Base-by-base conservation (phyloP, 805 yeast genomes). In the Saturnispora besseyi region DNA sequence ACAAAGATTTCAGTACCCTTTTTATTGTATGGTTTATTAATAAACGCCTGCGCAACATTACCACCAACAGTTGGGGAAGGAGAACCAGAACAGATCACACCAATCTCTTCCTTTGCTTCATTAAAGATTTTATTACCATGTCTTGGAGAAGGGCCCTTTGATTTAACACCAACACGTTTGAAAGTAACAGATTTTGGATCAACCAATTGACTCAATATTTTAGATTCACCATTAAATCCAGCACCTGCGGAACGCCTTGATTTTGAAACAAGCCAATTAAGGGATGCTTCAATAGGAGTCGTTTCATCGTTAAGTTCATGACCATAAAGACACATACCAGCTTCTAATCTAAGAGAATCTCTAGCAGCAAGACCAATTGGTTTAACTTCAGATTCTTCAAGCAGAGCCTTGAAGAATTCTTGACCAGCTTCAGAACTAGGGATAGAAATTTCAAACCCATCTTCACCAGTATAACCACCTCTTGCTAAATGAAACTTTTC, bases 331-430 rank as follows among this genome's bases (percentile, higher is more conserved):
- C 99, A 93, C 96, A 93, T 87, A 31, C 99, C 99, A 4, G 99
- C 99, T 71, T 93, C 99, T 47, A 93, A 71, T 62, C 99, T 79
- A 57, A 93, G 74, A 10, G 97, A 87, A 66, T 93, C 99, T 67
- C 99, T 82, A 2, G 99, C 98, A n/a, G 98, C 99, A 46, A 93
- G 78, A 4, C 99, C 99, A 58, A 89, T 87, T 36, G 96, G 96
- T 63, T 78, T 79, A 44, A 88, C 87, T 11, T 70, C 64, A 45
- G 74, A 71, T 50, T 62, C 79, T 46, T 69, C 74, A 41, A 87
- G 66, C 46, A 88, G 67, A 6, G 76, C 71, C 51, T 76, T 68
- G 41, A 93, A 80, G 57, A 93, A 79, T 1, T 75, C 78, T 30
- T 70, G 63, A 1, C 91, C 82, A 22, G 73, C 63, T 47, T 73